phyloP scores from a whole-genome alignment of 257 asterid species.

The Plectranthus barbatus region DNA sequence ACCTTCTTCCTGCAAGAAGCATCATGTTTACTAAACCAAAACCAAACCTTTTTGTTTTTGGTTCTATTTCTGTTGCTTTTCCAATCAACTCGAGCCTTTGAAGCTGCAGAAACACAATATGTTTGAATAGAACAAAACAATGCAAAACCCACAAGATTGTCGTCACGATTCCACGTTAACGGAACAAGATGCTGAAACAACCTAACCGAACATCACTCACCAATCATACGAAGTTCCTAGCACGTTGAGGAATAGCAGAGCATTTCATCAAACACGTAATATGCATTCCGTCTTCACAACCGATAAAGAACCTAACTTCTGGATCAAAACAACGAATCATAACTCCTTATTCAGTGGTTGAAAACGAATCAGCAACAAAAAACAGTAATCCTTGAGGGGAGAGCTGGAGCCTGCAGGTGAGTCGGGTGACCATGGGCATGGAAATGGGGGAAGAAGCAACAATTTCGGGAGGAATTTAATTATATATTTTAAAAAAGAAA shows the following conservation, averaged over 20 bases:
- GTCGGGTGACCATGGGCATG: not conserved
- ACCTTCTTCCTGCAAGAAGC: conserved; percentile 18
- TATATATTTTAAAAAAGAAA: too few relatives aligned
- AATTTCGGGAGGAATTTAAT: not conserved
- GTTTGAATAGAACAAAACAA: not conserved
- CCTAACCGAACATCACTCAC: not conserved
- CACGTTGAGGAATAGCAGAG: not conserved
- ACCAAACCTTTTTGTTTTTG: not conserved
- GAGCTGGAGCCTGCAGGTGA: not conserved
- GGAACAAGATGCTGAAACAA: not conserved
- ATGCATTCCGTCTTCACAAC: not conserved
- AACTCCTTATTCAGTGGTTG: not conserved
- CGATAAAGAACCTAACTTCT: not conserved
- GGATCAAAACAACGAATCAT: not conserved
- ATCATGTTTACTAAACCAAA: conserved; percentile 12
- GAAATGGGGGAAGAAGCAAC: not conserved
- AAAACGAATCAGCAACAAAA: not conserved
- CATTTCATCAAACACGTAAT: conserved; percentile 20
- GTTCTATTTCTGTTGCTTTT: not conserved
- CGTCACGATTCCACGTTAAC: not conserved
- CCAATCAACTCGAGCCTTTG: not conserved
- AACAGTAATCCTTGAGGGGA: not conserved
- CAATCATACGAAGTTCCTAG: not conserved
- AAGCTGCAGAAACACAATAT: not conserved
- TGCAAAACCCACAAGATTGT: not conserved